Evolutionary conservation across 768 basidiomycete species (phyloP), one percentile per base, ranked within the genome.

Genomic region (Floccularia luteovirens): DNA sequence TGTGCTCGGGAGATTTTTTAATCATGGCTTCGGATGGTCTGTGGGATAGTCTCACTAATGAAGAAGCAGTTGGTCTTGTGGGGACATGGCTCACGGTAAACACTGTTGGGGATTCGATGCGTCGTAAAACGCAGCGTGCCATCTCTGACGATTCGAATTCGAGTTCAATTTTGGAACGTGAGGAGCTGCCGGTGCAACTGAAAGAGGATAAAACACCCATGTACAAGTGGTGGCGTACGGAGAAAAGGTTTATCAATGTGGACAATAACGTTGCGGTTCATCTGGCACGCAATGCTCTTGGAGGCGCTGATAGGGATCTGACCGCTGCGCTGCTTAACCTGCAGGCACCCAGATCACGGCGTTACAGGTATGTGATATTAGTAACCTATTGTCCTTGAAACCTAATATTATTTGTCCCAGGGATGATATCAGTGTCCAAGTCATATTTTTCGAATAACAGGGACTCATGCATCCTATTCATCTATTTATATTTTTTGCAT

Each of bases 31-130:
- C 69, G 1, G 66, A 67, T 44, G 77, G 75, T 4, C 54, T 80
- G 5, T 77, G 69, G 64, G 71, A 79, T 31, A 63, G 63, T 34
- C 57, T 80, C 39, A 67, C 69, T 20, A 72, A 67, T 53, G 67
- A 74, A 43, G 76, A 79, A 48, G 70, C 66, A 2, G 72, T 77
- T 28, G 72, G 70, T 0, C 62, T 78, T 14, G 67, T 76, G 14
- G 76, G 72, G 4, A 50, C 59, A 20, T 74, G 72, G 64, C 52
- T 72, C 16, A 52, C 67, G n/a, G 48, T 51, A 42, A 48, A 52
- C 42, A 13, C 12, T 4, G 36, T 36, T 5, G 35, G 39, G 0
- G 28, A 38, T 10, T 22, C 8, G 6, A 31, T 17, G 30, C 31
- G 14, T 2, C 34, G 22, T 30, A 13, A 24, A 16, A 24, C 21